Base-by-base conservation (phyloP, 352 stramenopile species). In the Aphanomyces euteiches region DNA sequence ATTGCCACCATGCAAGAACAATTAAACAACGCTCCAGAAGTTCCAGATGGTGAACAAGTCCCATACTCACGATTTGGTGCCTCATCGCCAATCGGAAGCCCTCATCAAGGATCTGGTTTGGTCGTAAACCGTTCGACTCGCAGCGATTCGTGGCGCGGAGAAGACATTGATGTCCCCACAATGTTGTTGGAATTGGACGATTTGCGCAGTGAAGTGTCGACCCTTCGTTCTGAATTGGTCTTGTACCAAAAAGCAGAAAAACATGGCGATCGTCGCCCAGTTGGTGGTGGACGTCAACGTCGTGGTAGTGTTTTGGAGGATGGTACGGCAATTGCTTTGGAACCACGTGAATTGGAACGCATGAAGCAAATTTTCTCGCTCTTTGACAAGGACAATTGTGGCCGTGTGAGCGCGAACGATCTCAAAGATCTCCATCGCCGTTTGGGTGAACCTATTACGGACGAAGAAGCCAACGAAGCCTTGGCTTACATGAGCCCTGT, bases 341-440 rank as follows among this genome's bases (percentile, higher is more conserved):
- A 93, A 60, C 86, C 84, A 5, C 79, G 79, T 13, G 86, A 93
- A 74, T 89, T 93, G 81, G 86, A 93, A 73, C 86, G 86, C 63
- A 93, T 93, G 86, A 85, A 85, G 47, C 80, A 79, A 34, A 92
- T 93, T 75, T 93, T 92, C 57, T 81, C 85, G 61, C 81, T 93
- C 39, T 93, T 93, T 59, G 86, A 93, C 72, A 77, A 85, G 68
- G 83, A 93, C 73, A 79, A 80, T 73, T 87, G 90, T 69, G 86
- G 86, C 19, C 90, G 84, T 77, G 92, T 93, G 66, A 82, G 77
- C 19, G 83, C 88, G 59, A 80, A 89, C 60, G 86, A 93, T 70
- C 73, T 93, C 37, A 58, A 92, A 28, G 84, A 92, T 66, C 75
- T 94, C 54, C 87, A 94, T 75, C 82, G 83, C 54, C 90, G 92